Percentiles rank a stretch among this genome's conserved stretches.
Conservation (phyloP, 192 early-diverging fungal genomes). For the Coemansia sp. region DNA sequence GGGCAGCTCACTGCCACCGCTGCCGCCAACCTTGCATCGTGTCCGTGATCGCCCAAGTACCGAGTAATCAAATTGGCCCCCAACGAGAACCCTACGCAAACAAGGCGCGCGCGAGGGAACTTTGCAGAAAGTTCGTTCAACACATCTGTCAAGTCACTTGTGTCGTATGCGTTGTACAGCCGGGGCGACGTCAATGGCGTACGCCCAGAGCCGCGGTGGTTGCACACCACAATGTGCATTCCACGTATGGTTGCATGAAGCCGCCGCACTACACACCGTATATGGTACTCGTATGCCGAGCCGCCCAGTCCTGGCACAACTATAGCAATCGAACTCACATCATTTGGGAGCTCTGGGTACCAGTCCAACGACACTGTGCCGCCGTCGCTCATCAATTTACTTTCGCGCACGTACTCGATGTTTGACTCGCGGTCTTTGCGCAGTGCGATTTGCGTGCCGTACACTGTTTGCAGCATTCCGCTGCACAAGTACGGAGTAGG, state of each 20-base stretch:
- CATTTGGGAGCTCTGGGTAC: slow-evolving; percentile 60
- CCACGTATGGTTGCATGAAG: slow-evolving; percentile 48
- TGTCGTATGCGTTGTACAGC: slow-evolving; percentile 79
- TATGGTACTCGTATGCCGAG: slow-evolving; percentile 87
- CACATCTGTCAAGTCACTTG: slow-evolving; percentile 62
- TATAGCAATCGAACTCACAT: slow-evolving; percentile 63
- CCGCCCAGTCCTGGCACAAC: slow-evolving; percentile 88
- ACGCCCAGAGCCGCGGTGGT: slow-evolving; percentile 45
- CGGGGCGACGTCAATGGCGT: slow-evolving; percentile 56
- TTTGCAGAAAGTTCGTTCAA: slow-evolving; percentile 30
- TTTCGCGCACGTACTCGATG: slow-evolving; percentile 46
- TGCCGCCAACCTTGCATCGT: slow-evolving; percentile 65
- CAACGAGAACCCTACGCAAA: slow-evolving; percentile 84
- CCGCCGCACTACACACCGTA: slow-evolving; percentile 66
- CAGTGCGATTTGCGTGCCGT: slow-evolving; percentile 38
- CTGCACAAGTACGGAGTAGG: slow-evolving; percentile 73
- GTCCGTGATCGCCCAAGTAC: slow-evolving; percentile 77
- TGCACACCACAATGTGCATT: slow-evolving; percentile 65
- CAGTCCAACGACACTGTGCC: slow-evolving; percentile 87
- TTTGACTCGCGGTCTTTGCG: slow-evolving; percentile 25
- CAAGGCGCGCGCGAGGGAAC: slow-evolving; percentile 58
- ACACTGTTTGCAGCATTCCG: slow-evolving; percentile 76
- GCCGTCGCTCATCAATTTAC: slow-evolving; percentile 66
- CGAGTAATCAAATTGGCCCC: slow-evolving; percentile 91
- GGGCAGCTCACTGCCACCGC: slow-evolving; percentile 83